Evolutionary conservation across 495 filamentous ascomycete species (phyloP), one percentile per base, ranked within the genome.

Genomic region (Pyrenula aspistea): DNA sequence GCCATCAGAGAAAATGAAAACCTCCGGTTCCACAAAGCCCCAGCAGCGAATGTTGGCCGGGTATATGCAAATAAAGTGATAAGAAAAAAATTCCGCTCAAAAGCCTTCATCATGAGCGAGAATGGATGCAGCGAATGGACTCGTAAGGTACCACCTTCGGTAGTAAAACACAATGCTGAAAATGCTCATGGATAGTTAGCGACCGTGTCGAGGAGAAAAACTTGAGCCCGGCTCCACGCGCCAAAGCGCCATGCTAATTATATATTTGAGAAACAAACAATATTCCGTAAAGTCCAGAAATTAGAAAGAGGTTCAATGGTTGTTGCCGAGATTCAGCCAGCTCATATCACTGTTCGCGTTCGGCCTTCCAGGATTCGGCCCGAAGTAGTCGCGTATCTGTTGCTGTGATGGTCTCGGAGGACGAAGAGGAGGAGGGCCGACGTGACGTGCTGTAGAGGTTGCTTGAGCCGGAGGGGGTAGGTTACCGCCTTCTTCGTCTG

Each of bases 271-370:
- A 25, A 25, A 54, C 12, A 22, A 42, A 15, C 31, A 42, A 42
- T 8, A 42, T 4, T 42, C 15, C 8, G 48, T 10, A 25, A 53
- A 25, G 24, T 15, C 15, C 23, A 55, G 12, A 2, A 22, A 22
- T 10, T 53, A 21, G 31, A 24, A 2, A 24, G 10, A 12, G 24
- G 21, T 24, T 67, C 57, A 74, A 56, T 64, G 65, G 15, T 68
- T 67, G 24, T 65, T 66, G 22, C 73, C 55, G 8, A 90, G 68
- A 65, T 89, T 89, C 47, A 90, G 68, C 86, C 86, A 90, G 69
- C 85, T 88, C 81, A 90, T 86, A 66, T 90, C 86, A 23, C 73
- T 70, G 56, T 75, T 73, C 60, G 68, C 55, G 48, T 71, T 71
- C 51, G 56, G 53, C 47, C 60, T 68, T 1, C 57, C 15, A 20